These are phyloP conservation scores for Ogataea hybrid DNA, from an alignment of 1,139 yeast genomes.

Conservation along the genomic window DNA sequence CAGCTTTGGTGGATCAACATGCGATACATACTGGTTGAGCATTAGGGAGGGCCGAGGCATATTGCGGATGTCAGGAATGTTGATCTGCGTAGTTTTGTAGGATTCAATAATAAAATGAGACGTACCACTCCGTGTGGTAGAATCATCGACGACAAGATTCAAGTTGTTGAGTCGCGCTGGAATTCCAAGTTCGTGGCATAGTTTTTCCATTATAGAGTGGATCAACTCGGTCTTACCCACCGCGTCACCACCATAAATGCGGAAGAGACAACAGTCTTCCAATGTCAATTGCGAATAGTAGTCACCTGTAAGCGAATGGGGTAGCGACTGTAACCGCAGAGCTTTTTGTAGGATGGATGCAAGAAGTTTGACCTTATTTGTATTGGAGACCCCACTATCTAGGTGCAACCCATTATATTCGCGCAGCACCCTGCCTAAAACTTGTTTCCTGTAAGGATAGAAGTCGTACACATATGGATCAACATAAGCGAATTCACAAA, in stretches of 20 bases:
- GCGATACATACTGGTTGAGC: background rate
- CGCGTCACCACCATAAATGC: constrained; percentile 24
- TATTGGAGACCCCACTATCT: background rate
- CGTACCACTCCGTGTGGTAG: background rate
- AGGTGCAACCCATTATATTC: constrained; percentile 3
- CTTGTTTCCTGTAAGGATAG: constrained; percentile 1
- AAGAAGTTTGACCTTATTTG: constrained; percentile 3
- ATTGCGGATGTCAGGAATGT: background rate
- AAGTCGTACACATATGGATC: constrained; percentile 22
- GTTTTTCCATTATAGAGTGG: constrained; percentile 15
- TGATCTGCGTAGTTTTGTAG: background rate
- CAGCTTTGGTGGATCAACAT: background rate
- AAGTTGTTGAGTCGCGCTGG: constrained; percentile 2
- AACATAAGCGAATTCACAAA: constrained; percentile 15
- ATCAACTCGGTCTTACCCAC: constrained; percentile 9
- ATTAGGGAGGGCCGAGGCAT: background rate
- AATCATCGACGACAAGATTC: constrained; percentile 4
- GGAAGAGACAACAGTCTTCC: constrained; percentile 19
- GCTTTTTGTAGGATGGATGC: background rate
- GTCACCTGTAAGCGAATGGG: too few species aligned
- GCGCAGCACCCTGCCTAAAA: constrained; percentile 4
- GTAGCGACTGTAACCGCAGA: background rate
- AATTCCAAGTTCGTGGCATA: constrained; percentile 10
- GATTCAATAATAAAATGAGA: constrained; percentile 1
- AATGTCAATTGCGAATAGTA: background rate